Conservation (phyloP, 257 asterid species). For the Salvia miltiorrhiza region DNA sequence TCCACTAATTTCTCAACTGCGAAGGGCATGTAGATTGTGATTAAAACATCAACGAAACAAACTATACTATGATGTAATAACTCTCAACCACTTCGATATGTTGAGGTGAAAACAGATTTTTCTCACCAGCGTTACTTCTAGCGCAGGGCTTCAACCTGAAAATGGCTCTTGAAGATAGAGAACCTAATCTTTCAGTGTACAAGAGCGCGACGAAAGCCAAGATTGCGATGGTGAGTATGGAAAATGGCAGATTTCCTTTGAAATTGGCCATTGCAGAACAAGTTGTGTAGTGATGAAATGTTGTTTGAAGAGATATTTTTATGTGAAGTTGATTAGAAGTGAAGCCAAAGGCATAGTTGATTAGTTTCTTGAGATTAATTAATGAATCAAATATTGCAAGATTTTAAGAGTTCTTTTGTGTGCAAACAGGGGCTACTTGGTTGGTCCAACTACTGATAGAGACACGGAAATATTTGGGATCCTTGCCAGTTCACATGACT, state of each 20-base stretch:
- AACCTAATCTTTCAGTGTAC: conserved; percentile 54
- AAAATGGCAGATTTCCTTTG: conserved; percentile 47
- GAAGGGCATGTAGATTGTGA: background rate
- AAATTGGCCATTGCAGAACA: conserved; percentile 39
- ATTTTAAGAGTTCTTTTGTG: background rate
- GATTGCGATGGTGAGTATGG: conserved; percentile 42
- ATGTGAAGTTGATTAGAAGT: conserved; percentile 64
- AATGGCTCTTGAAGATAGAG: conserved; percentile 38
- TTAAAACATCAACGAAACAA: conserved; percentile 15
- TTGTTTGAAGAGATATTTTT: conserved; percentile 24
- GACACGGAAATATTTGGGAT: background rate
- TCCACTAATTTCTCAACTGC: conserved; percentile 34
- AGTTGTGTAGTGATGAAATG: background rate
- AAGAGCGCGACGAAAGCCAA: conserved; percentile 53
- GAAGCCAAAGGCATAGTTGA: conserved; percentile 59
- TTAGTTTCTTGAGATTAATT: background rate
- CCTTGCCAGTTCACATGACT: background rate
- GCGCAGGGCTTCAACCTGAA: conserved; percentile 54
- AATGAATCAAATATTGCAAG: conserved; percentile 8
- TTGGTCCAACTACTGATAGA: conserved; percentile 2
- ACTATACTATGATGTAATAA: conserved; percentile 11
- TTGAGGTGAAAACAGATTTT: conserved; percentile 12
- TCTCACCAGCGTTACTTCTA: conserved; percentile 34
- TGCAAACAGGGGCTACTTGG: background rate
- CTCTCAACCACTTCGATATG: too few species aligned